phyloP scores from a whole-genome alignment of 768 basidiomycete genomes.

The Ramaria sp. region DNA sequence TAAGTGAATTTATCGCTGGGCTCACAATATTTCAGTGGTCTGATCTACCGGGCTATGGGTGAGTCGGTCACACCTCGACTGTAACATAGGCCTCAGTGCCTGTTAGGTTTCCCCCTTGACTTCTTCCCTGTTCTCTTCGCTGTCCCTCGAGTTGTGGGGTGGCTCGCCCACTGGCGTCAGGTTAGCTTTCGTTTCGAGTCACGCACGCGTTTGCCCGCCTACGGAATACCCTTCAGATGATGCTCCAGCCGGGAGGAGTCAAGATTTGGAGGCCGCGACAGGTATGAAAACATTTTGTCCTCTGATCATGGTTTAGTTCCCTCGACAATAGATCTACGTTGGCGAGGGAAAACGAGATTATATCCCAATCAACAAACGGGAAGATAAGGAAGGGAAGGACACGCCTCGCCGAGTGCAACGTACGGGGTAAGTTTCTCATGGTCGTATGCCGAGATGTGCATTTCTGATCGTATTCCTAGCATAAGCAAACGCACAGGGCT shows the following conservation, averaged over 20 bases:
- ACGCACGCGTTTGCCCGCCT: not conserved
- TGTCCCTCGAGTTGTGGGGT: slow-evolving; percentile 86
- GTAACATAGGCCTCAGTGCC: not conserved
- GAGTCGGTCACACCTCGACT: slow-evolving; percentile 13
- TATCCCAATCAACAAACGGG: slow-evolving; percentile 50
- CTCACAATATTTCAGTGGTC: slow-evolving; percentile 38
- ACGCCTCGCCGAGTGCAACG: slow-evolving; percentile 57
- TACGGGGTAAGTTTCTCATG: slow-evolving; percentile 53
- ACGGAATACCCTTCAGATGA: slow-evolving; percentile 46
- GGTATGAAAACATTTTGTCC: slow-evolving; percentile 27
- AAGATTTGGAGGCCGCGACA: slow-evolving; percentile 91
- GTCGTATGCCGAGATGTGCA: slow-evolving; percentile 9
- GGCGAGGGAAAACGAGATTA: slow-evolving; percentile 69
- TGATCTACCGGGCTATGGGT: slow-evolving; percentile 93
- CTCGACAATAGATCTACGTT: slow-evolving; percentile 53
- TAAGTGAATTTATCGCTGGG: not conserved
- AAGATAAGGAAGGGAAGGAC: slow-evolving; percentile 34
- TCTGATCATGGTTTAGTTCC: not conserved
- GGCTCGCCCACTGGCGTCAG: slow-evolving; percentile 90
- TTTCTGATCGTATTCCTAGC: slow-evolving; percentile 1
- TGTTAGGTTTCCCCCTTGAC: slow-evolving; percentile 84
- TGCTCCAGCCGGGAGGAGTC: slow-evolving; percentile 80
- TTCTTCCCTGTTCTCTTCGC: slow-evolving; percentile 92
- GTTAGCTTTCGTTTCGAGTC: slow-evolving; percentile 23
- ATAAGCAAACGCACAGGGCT: slow-evolving; percentile 48